Evolutionary conservation across 2,329 filamentous ascomycete genomes (phyloP).

Genomic region (Colletotrichum siamense): DNA sequence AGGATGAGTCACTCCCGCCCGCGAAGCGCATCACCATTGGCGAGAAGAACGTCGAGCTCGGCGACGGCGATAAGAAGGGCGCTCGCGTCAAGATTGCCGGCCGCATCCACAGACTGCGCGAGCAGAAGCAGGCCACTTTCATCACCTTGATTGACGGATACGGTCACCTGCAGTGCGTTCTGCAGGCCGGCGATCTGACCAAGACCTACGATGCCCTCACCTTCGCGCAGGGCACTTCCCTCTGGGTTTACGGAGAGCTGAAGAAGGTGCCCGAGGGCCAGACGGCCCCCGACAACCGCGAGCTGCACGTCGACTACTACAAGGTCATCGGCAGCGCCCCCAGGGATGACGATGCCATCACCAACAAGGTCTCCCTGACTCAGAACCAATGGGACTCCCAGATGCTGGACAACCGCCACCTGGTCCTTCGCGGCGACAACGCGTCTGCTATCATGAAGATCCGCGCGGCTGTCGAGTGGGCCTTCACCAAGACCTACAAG

Average conservation of each 20-base stretch:
- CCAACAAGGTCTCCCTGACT: constrained; percentile 68
- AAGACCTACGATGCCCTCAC: constrained; percentile 92
- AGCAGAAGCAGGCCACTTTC: constrained; percentile 86
- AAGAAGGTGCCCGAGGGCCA: constrained; percentile 78
- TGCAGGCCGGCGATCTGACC: constrained; percentile 77
- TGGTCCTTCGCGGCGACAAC: constrained; percentile 84
- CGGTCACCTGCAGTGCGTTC: constrained; percentile 82
- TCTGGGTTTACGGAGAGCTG: constrained; percentile 85
- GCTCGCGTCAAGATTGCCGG: constrained; percentile 81
- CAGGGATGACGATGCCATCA: constrained; percentile 88
- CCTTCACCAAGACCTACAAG: constrained; percentile 81
- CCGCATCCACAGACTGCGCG: constrained; percentile 80
- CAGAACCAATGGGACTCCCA: constrained; percentile 62
- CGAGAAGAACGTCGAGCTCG: constrained; percentile 68
- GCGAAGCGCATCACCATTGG: constrained; percentile 79
- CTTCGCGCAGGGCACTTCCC: constrained; percentile 85
- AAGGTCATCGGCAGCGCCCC: constrained; percentile 79
- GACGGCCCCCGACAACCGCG: constrained; percentile 82
- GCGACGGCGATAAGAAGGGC: constrained; percentile 65
- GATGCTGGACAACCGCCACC: constrained; percentile 82
- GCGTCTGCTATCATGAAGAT: constrained; percentile 89
- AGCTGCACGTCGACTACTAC: constrained; percentile 91
- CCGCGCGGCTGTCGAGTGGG: constrained; percentile 78
- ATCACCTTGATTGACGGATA: constrained; percentile 87
- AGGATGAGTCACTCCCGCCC: constrained; percentile 76